These are phyloP conservation scores for Quambalaria eucalypti DNA, from an alignment of 1,284 basidiomycete species.

Conservation along the genomic window DNA sequence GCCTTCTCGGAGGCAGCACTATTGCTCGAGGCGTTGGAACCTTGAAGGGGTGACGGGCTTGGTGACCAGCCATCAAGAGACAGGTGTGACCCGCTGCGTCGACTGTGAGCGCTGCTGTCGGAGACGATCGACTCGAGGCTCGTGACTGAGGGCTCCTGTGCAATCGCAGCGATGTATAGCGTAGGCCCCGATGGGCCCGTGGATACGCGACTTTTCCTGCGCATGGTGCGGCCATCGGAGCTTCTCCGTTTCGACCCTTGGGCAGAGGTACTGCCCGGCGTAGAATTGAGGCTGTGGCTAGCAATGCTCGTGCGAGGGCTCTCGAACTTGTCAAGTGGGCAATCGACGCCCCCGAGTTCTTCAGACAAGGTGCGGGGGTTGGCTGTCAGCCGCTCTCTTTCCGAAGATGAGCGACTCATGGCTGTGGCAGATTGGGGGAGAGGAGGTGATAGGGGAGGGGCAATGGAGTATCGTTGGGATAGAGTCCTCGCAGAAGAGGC, in stretches of 20 bases:
- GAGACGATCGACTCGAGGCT: too few relatives aligned
- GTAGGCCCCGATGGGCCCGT: not conserved
- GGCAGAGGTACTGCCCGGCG: not conserved
- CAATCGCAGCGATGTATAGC: not conserved
- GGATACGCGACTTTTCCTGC: not conserved
- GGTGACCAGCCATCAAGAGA: too few relatives aligned
- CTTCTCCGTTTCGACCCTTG: not conserved
- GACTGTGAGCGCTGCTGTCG: too few relatives aligned
- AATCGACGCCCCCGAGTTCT: not conserved
- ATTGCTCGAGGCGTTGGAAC: too few relatives aligned
- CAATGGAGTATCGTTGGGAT: not conserved
- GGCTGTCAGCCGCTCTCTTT: not conserved
- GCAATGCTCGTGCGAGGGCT: not conserved
- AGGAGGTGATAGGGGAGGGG: not conserved
- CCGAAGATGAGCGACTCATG: not conserved
- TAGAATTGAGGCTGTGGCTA: not conserved
- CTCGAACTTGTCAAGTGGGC: not conserved
- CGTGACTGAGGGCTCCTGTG: too few relatives aligned
- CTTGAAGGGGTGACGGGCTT: too few relatives aligned
- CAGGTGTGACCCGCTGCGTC: too few relatives aligned
- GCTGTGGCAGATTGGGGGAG: not conserved
- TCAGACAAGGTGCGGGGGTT: not conserved
- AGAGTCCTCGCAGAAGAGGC: not conserved
- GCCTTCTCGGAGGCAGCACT: too few relatives aligned
- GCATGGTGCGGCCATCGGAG: not conserved